Evolutionary conservation across 169 alveolate species (phyloP), one percentile per base, ranked within the genome.

Genomic region (Babesia ovata): DNA sequence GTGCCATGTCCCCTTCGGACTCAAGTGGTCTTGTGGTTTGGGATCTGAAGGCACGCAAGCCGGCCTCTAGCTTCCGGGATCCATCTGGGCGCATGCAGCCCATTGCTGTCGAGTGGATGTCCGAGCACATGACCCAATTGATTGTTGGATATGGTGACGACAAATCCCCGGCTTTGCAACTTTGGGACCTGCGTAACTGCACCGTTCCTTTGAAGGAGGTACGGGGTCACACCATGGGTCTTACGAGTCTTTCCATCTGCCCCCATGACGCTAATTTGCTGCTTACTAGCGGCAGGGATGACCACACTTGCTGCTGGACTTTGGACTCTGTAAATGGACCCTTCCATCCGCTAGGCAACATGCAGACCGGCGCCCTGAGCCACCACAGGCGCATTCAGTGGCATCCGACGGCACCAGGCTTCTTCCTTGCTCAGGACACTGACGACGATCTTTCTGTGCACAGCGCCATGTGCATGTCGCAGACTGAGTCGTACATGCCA

Each of bases 131-230:
- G 69, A 91, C 95, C 0, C 95, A 92, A 60, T 81, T 92, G 42
- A 66, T 91, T 21, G 92, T 91, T 28, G 91, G 94, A 0, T 92
- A 91, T 50, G 95, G 87, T 28, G 96, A 92, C 66, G 95, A 92
- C 62, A 92, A 87, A 62, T 86, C 89, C 53, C 96, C 96, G 0
- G 82, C 94, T 19, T 74, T 92, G 63, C 96, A 92, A 72, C 65
- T 92, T 22, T 92, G 96, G 96, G 96, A 92, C 65, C 75, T 92
- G 52, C 73, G 96, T n/a, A 92, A 92, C 71, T 82, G 88, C 28
- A 74, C 91, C 22, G 92, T 78, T 39, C 96, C 96, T 39, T 74
- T 92, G 36, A 91, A 88, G 76, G 96, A 92, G 73, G 88, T 92
- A 0, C 57, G 85, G 39, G 83, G 81, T 16, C 86, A 77, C 65